Conservation (phyloP, 495 filamentous ascomycete species). For the Penicillium turbatum region DNA sequence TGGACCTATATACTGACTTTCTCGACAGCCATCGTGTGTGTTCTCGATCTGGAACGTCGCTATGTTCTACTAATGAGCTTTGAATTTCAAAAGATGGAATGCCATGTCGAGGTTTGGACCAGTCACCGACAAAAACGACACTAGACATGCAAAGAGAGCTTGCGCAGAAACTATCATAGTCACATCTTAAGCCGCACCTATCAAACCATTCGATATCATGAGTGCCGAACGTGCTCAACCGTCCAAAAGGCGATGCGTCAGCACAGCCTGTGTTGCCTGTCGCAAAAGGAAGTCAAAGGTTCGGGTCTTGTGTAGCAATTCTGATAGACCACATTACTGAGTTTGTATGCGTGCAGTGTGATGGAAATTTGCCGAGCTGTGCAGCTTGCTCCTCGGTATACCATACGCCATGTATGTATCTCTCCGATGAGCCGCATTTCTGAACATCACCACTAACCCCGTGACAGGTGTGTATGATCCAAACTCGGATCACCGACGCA, state of each 20-base stretch:
- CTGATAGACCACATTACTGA: conserved; percentile 13
- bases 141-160: conserved; percentile 21
- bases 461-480: conserved; percentile 77
- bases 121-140: conserved; percentile 31
- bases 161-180: conserved; percentile 22
- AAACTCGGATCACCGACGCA: conserved; percentile 90
- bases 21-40: not conserved
- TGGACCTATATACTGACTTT: conserved; percentile 3
- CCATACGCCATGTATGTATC: conserved; percentile 58
- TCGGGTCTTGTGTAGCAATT: conserved; percentile 2
- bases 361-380: conserved; percentile 87
- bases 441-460: not conserved
- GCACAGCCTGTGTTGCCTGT: conserved; percentile 90
- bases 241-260: conserved; percentile 82
- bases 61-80: not conserved
- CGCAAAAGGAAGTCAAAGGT: conserved; percentile 86
- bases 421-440: not conserved
- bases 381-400: conserved; percentile 95
- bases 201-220: conserved; percentile 19
- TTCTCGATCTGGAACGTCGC: not conserved
- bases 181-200: conserved; percentile 11
- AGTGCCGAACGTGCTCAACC: conserved; percentile 32
- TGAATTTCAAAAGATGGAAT: conserved; percentile 14
- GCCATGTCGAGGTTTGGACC: conserved; percentile 15
- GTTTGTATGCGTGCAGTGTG: conserved; percentile 54